These are phyloP conservation scores for Fusarium euwallaceae DNA, from an alignment of 2,329 filamentous ascomycete genomes.

Conservation along the genomic window DNA sequence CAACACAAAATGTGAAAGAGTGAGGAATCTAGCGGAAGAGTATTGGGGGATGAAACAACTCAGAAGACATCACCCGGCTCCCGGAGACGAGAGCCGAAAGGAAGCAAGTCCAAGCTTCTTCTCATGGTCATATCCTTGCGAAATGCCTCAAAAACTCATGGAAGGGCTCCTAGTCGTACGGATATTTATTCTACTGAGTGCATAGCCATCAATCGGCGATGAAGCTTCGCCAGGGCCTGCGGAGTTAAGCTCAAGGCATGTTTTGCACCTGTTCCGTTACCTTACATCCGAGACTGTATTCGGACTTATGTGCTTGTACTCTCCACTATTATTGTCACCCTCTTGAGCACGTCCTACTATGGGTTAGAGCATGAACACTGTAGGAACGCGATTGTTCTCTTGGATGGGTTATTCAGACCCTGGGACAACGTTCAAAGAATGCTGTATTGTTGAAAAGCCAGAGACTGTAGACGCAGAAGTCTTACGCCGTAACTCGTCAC, in stretches of 20 bases:
- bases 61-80: not conserved
- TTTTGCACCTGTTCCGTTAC: not conserved
- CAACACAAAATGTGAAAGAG: not conserved
- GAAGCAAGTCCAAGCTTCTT: not conserved
- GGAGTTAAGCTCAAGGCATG: not conserved
- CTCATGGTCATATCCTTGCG: not conserved
- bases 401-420: not conserved
- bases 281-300: not conserved
- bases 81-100: not conserved
- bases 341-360: not conserved
- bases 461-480: not conserved
- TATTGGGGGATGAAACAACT: not conserved
- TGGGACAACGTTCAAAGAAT: not conserved
- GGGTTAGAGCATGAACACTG: not conserved
- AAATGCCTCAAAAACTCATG: not conserved
- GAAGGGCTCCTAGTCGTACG: not conserved
- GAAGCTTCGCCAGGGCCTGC: not conserved
- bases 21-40: not conserved
- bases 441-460: not conserved
- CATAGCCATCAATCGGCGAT: not conserved
- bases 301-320: not conserved
- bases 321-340: not conserved
- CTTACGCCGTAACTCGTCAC: too few species aligned
- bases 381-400: not conserved
- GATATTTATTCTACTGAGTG: not conserved